Conservation (phyloP, 495 filamentous ascomycete genomes). For the Aspergillus homomorphus region DNA sequence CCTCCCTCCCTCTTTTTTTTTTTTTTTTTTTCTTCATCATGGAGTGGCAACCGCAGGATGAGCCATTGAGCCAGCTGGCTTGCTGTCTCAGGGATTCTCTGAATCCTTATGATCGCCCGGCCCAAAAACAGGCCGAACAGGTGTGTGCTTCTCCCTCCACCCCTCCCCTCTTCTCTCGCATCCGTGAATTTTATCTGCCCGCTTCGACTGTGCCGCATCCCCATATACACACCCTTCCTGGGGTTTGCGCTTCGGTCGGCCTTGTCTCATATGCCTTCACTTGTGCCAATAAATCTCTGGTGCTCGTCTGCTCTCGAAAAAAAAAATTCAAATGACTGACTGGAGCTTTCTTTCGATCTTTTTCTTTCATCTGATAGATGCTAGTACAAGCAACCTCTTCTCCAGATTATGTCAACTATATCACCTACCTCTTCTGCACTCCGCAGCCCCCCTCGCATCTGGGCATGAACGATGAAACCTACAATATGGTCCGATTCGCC, state of each 20-base stretch:
- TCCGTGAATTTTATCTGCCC: slow-evolving; percentile 2
- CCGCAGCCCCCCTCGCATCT: slow-evolving; percentile 56
- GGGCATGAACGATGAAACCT: slow-evolving; percentile 54
- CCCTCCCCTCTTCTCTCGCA: not conserved
- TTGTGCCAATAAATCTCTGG: not conserved
- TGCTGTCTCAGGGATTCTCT: slow-evolving; percentile 89
- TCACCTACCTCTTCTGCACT: slow-evolving; percentile 84
- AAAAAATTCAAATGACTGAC: slow-evolving; percentile 22
- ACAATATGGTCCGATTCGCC: slow-evolving; percentile 74
- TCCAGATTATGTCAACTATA: slow-evolving; percentile 95
- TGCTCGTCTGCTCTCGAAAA: not conserved
- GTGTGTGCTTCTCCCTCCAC: slow-evolving; percentile 29
- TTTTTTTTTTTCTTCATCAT: slow-evolving; percentile 44
- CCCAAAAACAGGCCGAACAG: slow-evolving; percentile 76
- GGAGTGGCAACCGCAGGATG: slow-evolving; percentile 90
- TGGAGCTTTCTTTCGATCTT: slow-evolving; percentile 10
- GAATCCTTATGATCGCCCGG: slow-evolving; percentile 69
- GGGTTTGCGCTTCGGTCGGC: not conserved
- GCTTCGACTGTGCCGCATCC: not conserved
- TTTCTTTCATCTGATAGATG: slow-evolving; percentile 60
- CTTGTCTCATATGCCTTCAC: not conserved
- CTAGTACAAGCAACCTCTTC: slow-evolving; percentile 84
- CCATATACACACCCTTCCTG: not conserved
- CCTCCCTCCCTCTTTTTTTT: not conserved
- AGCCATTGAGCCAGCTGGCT: slow-evolving; percentile 83